These are phyloP conservation scores for Teunomyces tritomae DNA, from an alignment of 805 yeast genomes.

Conservation along the genomic window DNA sequence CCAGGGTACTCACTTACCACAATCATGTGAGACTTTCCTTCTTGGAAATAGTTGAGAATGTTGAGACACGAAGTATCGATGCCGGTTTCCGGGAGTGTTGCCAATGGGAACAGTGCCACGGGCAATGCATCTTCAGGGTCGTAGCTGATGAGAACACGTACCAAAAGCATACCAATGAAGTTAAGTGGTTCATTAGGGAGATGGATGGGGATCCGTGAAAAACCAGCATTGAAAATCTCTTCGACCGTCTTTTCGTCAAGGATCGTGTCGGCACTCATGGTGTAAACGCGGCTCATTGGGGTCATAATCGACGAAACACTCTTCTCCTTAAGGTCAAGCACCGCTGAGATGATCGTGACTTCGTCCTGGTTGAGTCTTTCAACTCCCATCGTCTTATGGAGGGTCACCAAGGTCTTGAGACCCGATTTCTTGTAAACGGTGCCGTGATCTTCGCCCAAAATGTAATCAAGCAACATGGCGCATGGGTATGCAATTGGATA, in stretches of 20 bases:
- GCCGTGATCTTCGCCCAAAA: conserved; percentile 94
- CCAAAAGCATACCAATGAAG: conserved; percentile 92
- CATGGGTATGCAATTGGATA: conserved; percentile 93
- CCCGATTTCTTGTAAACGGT: conserved; percentile 92
- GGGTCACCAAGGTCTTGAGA: conserved; percentile 85
- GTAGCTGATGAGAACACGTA: conserved; percentile 86
- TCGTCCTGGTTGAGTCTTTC: conserved; percentile 92
- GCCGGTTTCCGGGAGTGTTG: conserved; percentile 92
- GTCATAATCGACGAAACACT: conserved; percentile 88
- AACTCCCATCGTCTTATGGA: conserved; percentile 93
- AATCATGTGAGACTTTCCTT: conserved; percentile 97
- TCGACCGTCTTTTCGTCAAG: conserved; percentile 83
- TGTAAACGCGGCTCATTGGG: conserved; percentile 85
- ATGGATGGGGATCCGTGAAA: conserved; percentile 91
- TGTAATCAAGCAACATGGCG: conserved; percentile 73
- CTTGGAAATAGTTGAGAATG: conserved; percentile 93
- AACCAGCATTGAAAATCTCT: conserved; percentile 89
- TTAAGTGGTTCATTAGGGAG: conserved; percentile 84
- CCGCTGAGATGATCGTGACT: conserved; percentile 93
- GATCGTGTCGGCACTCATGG: conserved; percentile 78
- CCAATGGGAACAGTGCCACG: conserved; percentile 89
- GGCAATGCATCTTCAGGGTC: conserved; percentile 96
- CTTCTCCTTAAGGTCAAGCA: conserved; percentile 89
- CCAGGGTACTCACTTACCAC: conserved; percentile 88
- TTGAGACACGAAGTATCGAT: conserved; percentile 91